Evolutionary conservation across 305 asterid species (phyloP), one percentile per base, ranked within the genome.

Genomic region (Solanum hybrid): DNA sequence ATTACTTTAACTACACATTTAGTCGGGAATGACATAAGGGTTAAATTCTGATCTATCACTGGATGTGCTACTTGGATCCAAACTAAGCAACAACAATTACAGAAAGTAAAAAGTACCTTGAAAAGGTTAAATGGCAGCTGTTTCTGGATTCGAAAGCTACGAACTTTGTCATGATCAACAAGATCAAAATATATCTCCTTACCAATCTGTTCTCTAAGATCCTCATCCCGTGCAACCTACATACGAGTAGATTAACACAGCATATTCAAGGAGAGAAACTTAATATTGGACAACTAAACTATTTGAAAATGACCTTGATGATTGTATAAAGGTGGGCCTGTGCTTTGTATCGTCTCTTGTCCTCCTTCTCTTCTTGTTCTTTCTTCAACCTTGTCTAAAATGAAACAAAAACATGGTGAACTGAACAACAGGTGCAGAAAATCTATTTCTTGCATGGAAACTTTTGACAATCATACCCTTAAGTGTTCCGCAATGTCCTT

Each of bases 151-250:
- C 99, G 94, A 91, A 98, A 98, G 93, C 95, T 95, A 78, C 92
- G 97, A 90, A 97, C 98, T 94, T 97, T 96, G 87, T 96, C 99
- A 90, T 96, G 99, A 93, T 98, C 99, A 76, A 97, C 98, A 87
- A 97, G 98, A 92, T 98, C 99, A 90, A 98, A 96, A 93, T 94
- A 94, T 87, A 95, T 96, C 89, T 96, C 96, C 91, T 94, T 98
- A 60, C 99, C 99, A 46, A 98, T 95, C 93, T 98, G 99, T 87
- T 96, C 98, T 90, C 64, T 92, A 91, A 98, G 91, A 89, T 98
- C 99, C 90, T 95, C 98, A 92, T 98, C 99, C 56, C 99, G 98
- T 32, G 98, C 98, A 90, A 98, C 99, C 99, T 96, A 91, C 91
- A 91, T 12, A 88, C 26, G 5, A 20, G 46, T 31, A 37, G 60